Evolutionary conservation across 441 rosid species (phyloP), one percentile per base, ranked within the genome.

Genomic region (Arabidopsis hybrid): DNA sequence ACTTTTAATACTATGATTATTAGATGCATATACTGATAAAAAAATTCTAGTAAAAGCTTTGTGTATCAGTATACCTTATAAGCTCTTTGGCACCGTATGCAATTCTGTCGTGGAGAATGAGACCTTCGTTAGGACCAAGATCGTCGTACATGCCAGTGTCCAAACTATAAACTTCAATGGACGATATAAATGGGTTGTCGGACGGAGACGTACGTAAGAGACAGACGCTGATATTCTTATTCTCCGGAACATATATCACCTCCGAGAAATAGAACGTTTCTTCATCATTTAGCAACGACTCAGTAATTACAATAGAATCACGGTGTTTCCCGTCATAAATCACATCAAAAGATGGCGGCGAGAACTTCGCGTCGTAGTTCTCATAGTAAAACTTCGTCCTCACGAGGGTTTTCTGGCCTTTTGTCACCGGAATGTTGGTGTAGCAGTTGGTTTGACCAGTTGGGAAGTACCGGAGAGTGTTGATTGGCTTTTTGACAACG

Each of bases 391-490:
- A 71, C 9, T 4, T 49, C 4, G 75, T 42, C 29, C 69, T 60
- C 51, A 85, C 83, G 3, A 83, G 78, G 10, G 77, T 68, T 35
- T 74, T 60, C 3, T 8, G 35, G 5, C 81, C 84, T 72, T 62
- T 63, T 31, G 73, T 65, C 2, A 4, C 56, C 1, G 29, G 81
- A 7, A 7, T 5, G 17, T 81, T 29, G 1, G 79, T 35, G 80
- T 88, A 90, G 63, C 89, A 90, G 40, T 82, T 88, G 49, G 83
- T 81, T 65, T 79, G 80, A 42, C 81, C 65, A 2, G 79, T 40
- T 0, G 72, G 59, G 76, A 90, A 90, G 13, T 68, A 84, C 53
- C 91, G 73, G 2, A 88, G 82, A 38, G 86, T 86, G 71, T 71
- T 80, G 79, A 80, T 60, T 2, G 73, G 75, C 6, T 49, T 73